phyloP scores from a whole-genome alignment of 75 land plant species.

The Selaginella moellendorffii region DNA sequence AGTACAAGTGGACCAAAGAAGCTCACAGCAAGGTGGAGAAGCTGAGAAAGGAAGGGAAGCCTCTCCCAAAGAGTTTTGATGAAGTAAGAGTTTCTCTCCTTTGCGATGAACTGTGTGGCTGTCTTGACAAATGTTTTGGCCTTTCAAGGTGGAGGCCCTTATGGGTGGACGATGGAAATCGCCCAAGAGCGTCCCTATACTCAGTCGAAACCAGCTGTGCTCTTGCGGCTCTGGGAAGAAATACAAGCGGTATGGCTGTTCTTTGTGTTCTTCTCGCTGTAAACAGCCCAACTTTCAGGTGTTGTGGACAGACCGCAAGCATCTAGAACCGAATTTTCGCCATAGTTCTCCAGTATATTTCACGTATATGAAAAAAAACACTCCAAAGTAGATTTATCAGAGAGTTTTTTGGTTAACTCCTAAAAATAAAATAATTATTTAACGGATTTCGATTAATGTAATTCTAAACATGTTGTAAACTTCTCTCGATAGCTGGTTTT shows the following conservation, averaged over 20 bases:
- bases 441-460: no score
- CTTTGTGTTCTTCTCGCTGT: no score
- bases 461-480: no score
- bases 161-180: conserved; percentile 27
- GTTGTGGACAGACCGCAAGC: not conserved
- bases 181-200: conserved; percentile 52
- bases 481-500: no score
- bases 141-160: conserved; percentile 20
- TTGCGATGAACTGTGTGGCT: not conserved
- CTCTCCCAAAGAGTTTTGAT: conserved; percentile 52
- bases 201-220: conserved; percentile 62
- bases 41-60: conserved; percentile 76
- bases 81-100: conserved; percentile 37
- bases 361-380: no score
- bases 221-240: conserved; percentile 83
- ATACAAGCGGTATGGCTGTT: conserved; percentile 47
- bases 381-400: no score
- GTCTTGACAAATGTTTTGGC: no score
- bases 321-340: no score
- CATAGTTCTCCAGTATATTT: no score
- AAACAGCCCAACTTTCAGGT: not conserved
- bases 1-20: conserved; percentile 77
- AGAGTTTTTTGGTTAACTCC: no score
- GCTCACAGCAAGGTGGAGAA: conserved; percentile 68
- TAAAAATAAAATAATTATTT: no score